Conservation (phyloP, 257 asterid species). For the Primulina tabacum region DNA sequence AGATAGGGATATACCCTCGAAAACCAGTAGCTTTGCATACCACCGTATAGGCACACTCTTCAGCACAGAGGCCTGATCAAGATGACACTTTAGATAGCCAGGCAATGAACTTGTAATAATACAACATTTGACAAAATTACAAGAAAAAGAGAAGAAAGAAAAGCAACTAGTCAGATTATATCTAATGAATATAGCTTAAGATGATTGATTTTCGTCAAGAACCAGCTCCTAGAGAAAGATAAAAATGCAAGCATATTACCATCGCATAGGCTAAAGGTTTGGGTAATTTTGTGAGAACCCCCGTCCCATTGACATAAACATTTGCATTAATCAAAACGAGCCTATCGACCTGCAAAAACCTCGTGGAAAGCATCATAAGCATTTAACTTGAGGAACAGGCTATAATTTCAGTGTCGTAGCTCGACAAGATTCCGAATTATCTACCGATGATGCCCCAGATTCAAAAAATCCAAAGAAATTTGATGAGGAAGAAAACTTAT, state of each 20-base stretch:
- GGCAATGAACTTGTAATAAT: neutral
- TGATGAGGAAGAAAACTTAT: slow-evolving; percentile 22
- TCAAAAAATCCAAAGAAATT: neutral
- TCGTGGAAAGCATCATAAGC: slow-evolving; percentile 14
- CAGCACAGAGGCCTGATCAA: slow-evolving; percentile 56
- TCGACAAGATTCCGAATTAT: neutral
- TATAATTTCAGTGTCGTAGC: neutral
- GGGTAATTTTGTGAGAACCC: slow-evolving; percentile 47
- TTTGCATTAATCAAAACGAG: slow-evolving; percentile 64
- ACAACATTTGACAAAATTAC: neutral
- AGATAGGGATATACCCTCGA: slow-evolving; percentile 51
- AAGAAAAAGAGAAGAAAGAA: neutral
- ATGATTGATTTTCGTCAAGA: neutral
- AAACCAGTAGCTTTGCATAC: slow-evolving; percentile 53
- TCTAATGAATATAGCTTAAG: neutral
- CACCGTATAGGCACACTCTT: slow-evolving; percentile 67
- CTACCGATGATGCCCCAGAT: neutral
- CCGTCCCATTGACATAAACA: slow-evolving; percentile 58
- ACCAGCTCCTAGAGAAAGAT: neutral
- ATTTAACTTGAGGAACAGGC: neutral
- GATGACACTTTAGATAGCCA: neutral
- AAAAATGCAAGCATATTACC: slow-evolving; percentile 36
- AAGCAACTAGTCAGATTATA: neutral
- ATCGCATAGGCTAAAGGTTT: slow-evolving; percentile 53
- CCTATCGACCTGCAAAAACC: slow-evolving; percentile 52